Percentiles rank a stretch among this genome's conserved stretches.
phyloP scores from a whole-genome alignment of 2,329 filamentous ascomycete species.

The Apiospora malaysiana region DNA sequence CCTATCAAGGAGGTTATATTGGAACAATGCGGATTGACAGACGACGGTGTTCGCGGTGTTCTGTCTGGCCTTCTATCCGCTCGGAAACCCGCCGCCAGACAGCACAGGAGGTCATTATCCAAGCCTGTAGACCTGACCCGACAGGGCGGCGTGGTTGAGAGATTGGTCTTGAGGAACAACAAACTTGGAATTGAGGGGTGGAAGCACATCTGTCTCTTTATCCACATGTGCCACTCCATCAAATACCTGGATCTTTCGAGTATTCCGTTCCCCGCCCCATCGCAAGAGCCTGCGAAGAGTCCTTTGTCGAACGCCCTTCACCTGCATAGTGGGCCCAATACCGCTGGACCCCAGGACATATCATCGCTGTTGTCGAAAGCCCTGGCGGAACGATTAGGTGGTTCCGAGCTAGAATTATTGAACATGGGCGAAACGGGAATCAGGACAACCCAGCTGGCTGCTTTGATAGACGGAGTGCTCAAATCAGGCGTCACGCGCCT shows the following conservation, averaged over 20 bases:
- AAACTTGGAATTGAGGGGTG: conserved; percentile 87
- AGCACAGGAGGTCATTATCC: conserved; percentile 52
- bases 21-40: conserved; percentile 85
- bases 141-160: conserved; percentile 79
- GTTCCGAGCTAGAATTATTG: conserved; percentile 78
- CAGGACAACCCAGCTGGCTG: conserved; percentile 71
- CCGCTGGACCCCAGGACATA: conserved; percentile 53
- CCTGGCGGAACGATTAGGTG: conserved; percentile 77
- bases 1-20: conserved; percentile 86
- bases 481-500: conserved; percentile 79
- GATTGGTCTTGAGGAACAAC: conserved; percentile 89
- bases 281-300: conserved; percentile 32
- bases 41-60: conserved; percentile 86
- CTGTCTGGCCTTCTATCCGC: conserved; percentile 85
- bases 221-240: conserved; percentile 87
- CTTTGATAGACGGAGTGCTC: conserved; percentile 81
- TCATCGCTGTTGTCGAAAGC: conserved; percentile 75
- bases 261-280: conserved; percentile 70
- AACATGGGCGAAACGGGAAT: conserved; percentile 82
- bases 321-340: conserved; percentile 39
- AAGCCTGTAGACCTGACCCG: conserved; percentile 47
- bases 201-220: conserved; percentile 87
- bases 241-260: conserved; percentile 87
- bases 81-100: conserved; percentile 67
- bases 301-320: conserved; percentile 31